Evolutionary conservation across 768 basidiomycete genomes (phyloP), one percentile per base, ranked within the genome.

Genomic region (Pleurotus tuber-regium): DNA sequence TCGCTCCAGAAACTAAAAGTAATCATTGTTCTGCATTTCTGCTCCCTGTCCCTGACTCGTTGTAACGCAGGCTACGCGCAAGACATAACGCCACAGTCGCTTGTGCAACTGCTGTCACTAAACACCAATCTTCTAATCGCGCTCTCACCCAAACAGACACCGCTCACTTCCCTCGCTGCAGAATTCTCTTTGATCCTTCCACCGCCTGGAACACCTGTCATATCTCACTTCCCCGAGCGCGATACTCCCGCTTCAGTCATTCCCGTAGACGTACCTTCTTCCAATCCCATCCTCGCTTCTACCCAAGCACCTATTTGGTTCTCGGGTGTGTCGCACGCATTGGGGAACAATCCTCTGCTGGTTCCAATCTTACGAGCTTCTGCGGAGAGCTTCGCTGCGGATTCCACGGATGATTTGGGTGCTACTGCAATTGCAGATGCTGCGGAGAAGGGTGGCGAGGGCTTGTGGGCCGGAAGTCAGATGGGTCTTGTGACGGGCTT

Each of bases 111-210:
- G 44, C 72, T 92, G 25, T 73, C 82, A 23, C 77, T 78, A 54
- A 76, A 82, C 54, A 84, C 89, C 50, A 97, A 98, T 73, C 73
- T 98, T 51, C 80, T 99, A 57, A 70, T 97, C 58, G 82, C 87
- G 2, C 79, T 96, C 53, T 87, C 90, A 1, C 73, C 87, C 59
- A 86, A 80, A 70, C 80, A 87, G 69, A 85, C 84, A 2, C 73
- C 89, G 35, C 72, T 95, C 8, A 76, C 83, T 10, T 81, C 87
- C 10, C 80, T 96, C 50, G 91, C 93, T 0, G 67, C 91, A 43
- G 97, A 99, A 72, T 98, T 98, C 75, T 89, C 89, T 30, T 77
- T 98, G 51, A 81, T 92, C 47, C 86, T 92, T 21, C 89, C 90
- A 14, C 91, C 92, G 4, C 88, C 92, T 1, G 86, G 86, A 1